A percentile compares a stretch with the other conserved stretches of the same genome.
Conservation (phyloP, 441 rosid genomes). For the Erysimum pusillum region DNA sequence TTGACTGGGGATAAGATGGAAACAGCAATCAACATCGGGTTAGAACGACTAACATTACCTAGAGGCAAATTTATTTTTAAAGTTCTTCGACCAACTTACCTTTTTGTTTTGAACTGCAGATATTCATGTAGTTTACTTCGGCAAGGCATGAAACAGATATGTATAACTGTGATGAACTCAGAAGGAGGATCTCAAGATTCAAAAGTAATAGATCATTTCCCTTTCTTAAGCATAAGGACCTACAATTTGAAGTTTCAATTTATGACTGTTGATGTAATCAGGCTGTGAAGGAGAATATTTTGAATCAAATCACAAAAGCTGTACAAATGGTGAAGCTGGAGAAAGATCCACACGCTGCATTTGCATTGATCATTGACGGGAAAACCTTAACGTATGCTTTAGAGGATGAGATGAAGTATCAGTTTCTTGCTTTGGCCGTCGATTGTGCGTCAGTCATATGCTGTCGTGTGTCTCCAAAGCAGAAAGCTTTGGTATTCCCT, state of each 20-base stretch:
- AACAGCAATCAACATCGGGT: slow-evolving; percentile 99
- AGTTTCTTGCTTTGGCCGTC: slow-evolving; percentile 86
- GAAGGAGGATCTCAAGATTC: slow-evolving; percentile 62
- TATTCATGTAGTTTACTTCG: slow-evolving; percentile 89
- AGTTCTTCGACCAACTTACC: slow-evolving; percentile 14
- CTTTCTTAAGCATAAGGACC: too few relatives aligned
- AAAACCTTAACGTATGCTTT: slow-evolving; percentile 81
- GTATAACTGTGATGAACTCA: slow-evolving; percentile 57
- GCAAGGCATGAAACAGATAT: slow-evolving; percentile 92
- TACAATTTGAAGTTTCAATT: neutral
- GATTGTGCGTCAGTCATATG: slow-evolving; percentile 95
- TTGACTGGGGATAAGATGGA: slow-evolving; percentile 99
- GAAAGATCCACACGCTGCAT: slow-evolving; percentile 95
- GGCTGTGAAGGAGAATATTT: slow-evolving; percentile 79
- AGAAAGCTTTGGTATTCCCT: slow-evolving; percentile 88
- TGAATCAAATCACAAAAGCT: slow-evolving; percentile 85
- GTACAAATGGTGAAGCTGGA: slow-evolving; percentile 90
- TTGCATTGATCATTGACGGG: slow-evolving; percentile 94
- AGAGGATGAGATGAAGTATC: slow-evolving; percentile 80
- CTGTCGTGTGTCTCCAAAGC: slow-evolving; percentile 98
- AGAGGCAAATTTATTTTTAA: too few relatives aligned
- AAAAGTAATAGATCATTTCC: slow-evolving; percentile 57
- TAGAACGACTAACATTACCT: slow-evolving; percentile 43
- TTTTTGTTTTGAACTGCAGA: slow-evolving; percentile 56
- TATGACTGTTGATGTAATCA: slow-evolving; percentile 48